These are phyloP conservation scores for Xylaria sp. DNA, from an alignment of 2,329 filamentous ascomycete species.

Conservation along the genomic window DNA sequence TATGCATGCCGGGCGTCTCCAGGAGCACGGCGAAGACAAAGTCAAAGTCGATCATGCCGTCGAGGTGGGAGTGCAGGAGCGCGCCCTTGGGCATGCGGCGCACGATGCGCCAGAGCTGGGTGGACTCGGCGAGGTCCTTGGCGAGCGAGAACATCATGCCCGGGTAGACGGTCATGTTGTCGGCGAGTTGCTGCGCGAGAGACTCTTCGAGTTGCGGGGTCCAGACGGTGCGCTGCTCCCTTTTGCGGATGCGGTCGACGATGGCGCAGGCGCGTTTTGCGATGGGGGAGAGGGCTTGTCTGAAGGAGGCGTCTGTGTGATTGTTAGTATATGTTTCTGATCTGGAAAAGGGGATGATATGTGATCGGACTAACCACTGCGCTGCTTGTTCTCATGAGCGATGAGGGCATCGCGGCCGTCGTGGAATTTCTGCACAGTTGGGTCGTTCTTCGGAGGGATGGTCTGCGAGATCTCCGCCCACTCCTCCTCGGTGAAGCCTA, in stretches of 20 bases:
- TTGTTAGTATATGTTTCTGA: too few relatives aligned
- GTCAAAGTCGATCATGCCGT: constrained; percentile 85
- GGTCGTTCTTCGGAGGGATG: constrained; percentile 57
- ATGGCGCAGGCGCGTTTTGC: constrained; percentile 73
- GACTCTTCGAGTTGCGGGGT: constrained; percentile 66
- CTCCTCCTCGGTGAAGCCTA: constrained; percentile 44
- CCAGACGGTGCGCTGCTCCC: constrained; percentile 75
- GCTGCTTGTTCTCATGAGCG: constrained; percentile 71
- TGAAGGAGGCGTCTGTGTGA: constrained; percentile 70
- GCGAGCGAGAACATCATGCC: constrained; percentile 92
- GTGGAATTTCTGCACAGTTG: constrained; percentile 78
- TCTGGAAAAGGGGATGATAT: too few relatives aligned
- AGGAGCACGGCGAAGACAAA: constrained; percentile 71
- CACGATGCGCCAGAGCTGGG: constrained; percentile 79
- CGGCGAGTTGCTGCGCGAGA: constrained; percentile 54
- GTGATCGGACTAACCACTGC: constrained; percentile 60
- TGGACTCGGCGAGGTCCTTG: constrained; percentile 79
- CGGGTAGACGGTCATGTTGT: constrained; percentile 63
- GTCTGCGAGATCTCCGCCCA: constrained; percentile 53
- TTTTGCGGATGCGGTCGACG: constrained; percentile 69
- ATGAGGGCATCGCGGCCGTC: constrained; percentile 70
- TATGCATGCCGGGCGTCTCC: constrained; percentile 66
- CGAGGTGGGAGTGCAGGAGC: constrained; percentile 79
- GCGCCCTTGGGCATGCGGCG: constrained; percentile 83
- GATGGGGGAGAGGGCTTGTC: constrained; percentile 69